Conservation (phyloP, 108 stramenopile genomes). For the Conticribra weissflogii region DNA sequence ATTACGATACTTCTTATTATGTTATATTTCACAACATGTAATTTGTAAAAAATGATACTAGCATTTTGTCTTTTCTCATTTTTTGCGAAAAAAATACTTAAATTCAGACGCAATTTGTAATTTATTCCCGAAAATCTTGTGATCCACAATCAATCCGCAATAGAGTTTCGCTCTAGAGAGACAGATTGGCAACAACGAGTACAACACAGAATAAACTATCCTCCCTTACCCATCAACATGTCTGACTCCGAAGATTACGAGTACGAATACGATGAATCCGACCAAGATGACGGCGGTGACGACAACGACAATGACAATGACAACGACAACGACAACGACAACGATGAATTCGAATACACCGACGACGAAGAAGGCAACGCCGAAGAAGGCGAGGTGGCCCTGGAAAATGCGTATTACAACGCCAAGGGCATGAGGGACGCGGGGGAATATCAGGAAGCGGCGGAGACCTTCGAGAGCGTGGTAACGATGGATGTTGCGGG, state of each 20-base stretch:
- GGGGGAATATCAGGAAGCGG: constrained; percentile 60
- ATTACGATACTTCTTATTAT: no score
- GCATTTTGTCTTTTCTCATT: no score
- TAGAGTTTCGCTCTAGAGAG: no score
- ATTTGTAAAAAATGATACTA: no score
- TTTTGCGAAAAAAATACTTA: no score
- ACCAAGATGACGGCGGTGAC: constrained; percentile 24
- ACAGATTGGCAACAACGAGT: no score
- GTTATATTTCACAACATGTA: no score
- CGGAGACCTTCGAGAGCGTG: constrained; percentile 76
- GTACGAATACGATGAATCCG: constrained; percentile 54
- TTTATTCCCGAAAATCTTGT: no score
- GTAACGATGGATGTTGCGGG: constrained; percentile 54
- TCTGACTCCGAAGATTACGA: constrained; percentile 56
- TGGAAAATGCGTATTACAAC: constrained; percentile 94
- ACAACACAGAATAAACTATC: no score
- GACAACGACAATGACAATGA: constrained; percentile 35
- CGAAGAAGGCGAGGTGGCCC: constrained; percentile 70
- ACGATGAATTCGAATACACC: constrained; percentile 86
- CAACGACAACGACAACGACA: constrained; percentile 70
- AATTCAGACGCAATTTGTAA: no score
- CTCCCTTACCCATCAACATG: constrained; percentile 12
- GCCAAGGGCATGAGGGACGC: constrained; percentile 81
- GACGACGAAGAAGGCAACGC: constrained; percentile 85
- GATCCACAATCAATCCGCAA: no score